Base-by-base conservation (phyloP, 306 rosid genomes). In the Rubus parviflorus region DNA sequence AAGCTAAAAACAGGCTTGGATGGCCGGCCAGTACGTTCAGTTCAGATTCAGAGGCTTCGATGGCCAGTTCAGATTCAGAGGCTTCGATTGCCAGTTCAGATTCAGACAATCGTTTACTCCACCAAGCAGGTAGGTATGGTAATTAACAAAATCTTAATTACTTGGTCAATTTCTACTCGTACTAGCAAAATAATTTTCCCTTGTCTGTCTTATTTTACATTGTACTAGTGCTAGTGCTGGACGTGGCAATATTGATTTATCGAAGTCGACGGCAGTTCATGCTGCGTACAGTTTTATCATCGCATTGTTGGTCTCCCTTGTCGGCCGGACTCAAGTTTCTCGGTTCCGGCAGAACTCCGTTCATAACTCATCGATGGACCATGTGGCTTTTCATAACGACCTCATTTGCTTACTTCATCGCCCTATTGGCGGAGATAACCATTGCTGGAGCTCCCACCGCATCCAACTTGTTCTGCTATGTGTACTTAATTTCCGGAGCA, bases 241-340 rank as follows among this genome's bases (percentile, higher is more conserved):
- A 19, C 19, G 60, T n/a, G 17, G 60, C 60, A 53, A n/a, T 9
- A 19, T 6, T 3, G 60, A 53, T 53, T 53, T 53, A 9, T 53
- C 25, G 22, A 53, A 53, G 60, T n/a, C 25, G 25, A 53, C 25
- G 60, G 60, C 60, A 0, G 9, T 54, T 3, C 77, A 73, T 6
- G 16, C 68, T 0, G 67, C 52, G 17, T 73, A 42, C n/a, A 38
- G 77, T 30, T 73, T 73, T 17, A 41, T 73, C 40, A 73, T 73
- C 38, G 66, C 23, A 41, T 10, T 22, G 0, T 19, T 73, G 16
- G 37, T 57, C 30, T 0, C 52, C 20, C 77, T 73, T 3, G 68
- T 57, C 2, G 77, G 68, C 22, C 22, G 77, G 68, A 42, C 22
- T 73, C 0, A 56, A 42, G 53, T 57, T 12, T 42, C 30, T 40